These are phyloP conservation scores for Sporobolomyces roseus DNA, from an alignment of 768 basidiomycete genomes.

Conservation along the genomic window DNA sequence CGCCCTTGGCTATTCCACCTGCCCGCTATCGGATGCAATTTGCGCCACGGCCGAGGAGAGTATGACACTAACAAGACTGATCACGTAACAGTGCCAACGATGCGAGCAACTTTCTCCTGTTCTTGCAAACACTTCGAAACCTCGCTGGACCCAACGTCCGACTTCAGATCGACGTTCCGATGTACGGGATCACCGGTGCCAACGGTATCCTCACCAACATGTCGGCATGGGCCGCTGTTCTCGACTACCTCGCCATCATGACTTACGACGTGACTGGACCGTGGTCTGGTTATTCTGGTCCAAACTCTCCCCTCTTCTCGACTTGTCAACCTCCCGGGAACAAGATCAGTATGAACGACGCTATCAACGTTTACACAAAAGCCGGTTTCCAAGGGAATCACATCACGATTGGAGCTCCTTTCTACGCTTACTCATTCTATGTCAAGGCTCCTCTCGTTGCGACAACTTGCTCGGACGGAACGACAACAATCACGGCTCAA, in stretches of 20 bases:
- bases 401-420: constrained; percentile 41
- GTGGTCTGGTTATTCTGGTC: constrained; percentile 39
- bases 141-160: constrained; percentile 23
- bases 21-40: too few species aligned
- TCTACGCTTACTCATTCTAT: constrained; percentile 24
- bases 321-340: constrained; percentile 36
- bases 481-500: not conserved
- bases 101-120: constrained; percentile 26
- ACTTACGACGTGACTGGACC: constrained; percentile 44
- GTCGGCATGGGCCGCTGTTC: constrained; percentile 8
- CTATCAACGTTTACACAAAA: constrained; percentile 27
- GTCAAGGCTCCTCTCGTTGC: not conserved
- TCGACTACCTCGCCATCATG: constrained; percentile 25
- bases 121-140: constrained; percentile 31
- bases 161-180: constrained; percentile 4
- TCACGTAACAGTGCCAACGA: constrained; percentile 19
- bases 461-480: constrained; percentile 19
- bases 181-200: constrained; percentile 9
- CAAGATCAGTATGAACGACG: constrained; percentile 35
- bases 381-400: constrained; percentile 38
- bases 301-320: constrained; percentile 44
- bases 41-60: too few species aligned
- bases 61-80: too few species aligned
- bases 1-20: not conserved
- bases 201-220: constrained; percentile 16